Evolutionary conservation across 495 filamentous ascomycete genomes (phyloP), one percentile per base, ranked within the genome.

Genomic region (Penicillium cataractarum): DNA sequence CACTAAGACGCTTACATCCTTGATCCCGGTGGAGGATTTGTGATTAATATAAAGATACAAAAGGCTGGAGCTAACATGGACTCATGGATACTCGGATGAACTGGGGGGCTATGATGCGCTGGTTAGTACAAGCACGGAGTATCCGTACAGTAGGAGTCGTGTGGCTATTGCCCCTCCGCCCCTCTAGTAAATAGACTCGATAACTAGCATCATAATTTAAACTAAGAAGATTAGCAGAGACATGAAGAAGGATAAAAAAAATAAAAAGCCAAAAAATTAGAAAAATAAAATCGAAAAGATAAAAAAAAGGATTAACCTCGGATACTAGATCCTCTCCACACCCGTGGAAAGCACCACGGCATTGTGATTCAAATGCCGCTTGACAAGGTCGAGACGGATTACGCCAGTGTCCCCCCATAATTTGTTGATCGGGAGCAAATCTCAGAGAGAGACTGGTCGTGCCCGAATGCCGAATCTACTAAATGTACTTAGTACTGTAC

Each of bases 31-130:
- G 33, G 60, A 48, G 37, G 40, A 59, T 62, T 42, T 59, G 26
- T 53, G 53, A 62, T 64, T 65, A 64, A 65, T 71, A 68, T 64
- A 65, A 61, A 50, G 55, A 63, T 62, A 46, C 46, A 60, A 55
- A 48, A 59, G 60, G 49, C 51, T 55, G 46, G 54, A 60, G 57
- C 53, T 17, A 35, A 27, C 50, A 55, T 62, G 60, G 52, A 46
- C 31, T 21, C 50, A 55, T 62, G 60, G 52, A 46, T 31, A 22
- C 56, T 17, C 54, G 59, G 59, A 62, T 49, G 62, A 67, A 67
- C 58, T 58, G 32, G 39, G 61, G 53, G 54, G 46, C n/a, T 9
- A 51, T 29, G 8, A 31, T 53, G 21, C 21, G 48, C 51, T 22
- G 10, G 13, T 50, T 24, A 29, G 24, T n/a, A 29, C 40, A 46